Percentiles rank a stretch among this genome's conserved stretches.
Conservation (phyloP, 1,139 yeast species). For the Yamadazyma triangularis region DNA sequence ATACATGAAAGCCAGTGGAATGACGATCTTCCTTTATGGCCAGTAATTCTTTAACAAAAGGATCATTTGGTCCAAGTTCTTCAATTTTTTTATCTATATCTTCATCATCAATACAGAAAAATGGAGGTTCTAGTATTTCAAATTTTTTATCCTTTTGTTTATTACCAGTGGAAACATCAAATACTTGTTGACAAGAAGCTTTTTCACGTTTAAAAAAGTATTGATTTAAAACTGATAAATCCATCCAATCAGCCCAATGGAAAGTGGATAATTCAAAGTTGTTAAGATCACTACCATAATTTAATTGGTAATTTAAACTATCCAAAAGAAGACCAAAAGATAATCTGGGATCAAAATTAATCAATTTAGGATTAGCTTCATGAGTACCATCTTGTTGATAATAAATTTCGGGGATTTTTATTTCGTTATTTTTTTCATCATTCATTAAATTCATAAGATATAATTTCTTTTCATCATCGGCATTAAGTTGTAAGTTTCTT, state of each 20-base stretch:
- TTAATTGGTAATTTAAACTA: conserved; percentile 13
- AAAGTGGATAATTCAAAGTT: conserved; percentile 17
- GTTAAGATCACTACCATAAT: conserved; percentile 3
- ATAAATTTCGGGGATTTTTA: conserved; percentile 4
- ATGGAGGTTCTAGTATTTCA: conserved; percentile 15
- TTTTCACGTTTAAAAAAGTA: conserved; percentile 14
- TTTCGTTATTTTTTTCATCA: conserved; percentile 1
- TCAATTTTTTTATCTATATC: conserved; percentile 12
- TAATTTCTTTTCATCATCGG: conserved; percentile 3
- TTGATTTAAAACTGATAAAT: conserved; percentile 22
- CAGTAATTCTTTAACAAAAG: conserved; percentile 2
- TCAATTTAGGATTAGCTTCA: conserved; percentile 7
- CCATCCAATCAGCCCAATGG: conserved; percentile 37
- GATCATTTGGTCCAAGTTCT: background rate
- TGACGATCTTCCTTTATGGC: conserved; percentile 2
- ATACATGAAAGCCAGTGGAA: conserved; percentile 38
- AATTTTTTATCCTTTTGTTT: conserved; percentile 12
- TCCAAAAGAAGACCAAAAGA: conserved; percentile 24
- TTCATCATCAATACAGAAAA: conserved; percentile 27
- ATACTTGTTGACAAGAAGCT: conserved; percentile 14
- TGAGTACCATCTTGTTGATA: conserved; percentile 1
- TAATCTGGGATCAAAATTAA: conserved; percentile 29
- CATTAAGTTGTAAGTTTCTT: conserved; percentile 1
- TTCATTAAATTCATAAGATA: conserved; percentile 3
- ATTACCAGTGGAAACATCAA: conserved; percentile 18